These are phyloP conservation scores for Aspergillus incahuasiensis DNA, from an alignment of 495 filamentous ascomycete genomes.

Conservation along the genomic window DNA sequence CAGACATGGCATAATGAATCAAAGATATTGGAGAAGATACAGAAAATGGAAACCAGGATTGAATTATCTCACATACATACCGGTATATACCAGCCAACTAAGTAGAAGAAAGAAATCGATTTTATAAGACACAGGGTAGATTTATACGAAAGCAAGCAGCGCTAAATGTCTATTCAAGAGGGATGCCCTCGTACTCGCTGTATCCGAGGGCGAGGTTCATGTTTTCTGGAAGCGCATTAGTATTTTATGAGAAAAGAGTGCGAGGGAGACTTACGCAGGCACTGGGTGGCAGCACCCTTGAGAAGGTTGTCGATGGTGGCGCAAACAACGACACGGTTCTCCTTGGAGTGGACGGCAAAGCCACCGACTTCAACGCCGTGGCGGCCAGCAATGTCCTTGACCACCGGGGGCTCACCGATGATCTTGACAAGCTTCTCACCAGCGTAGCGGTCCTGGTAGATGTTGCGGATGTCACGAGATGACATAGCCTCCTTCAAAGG, in stretches of 20 bases:
- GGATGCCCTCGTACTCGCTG: slow-evolving; percentile 88
- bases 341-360: slow-evolving; percentile 82
- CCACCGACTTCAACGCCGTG: slow-evolving; percentile 95
- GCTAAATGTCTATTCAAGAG: slow-evolving; percentile 48
- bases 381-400: slow-evolving; percentile 84
- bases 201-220: slow-evolving; percentile 96
- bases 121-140: slow-evolving; percentile 13
- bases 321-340: slow-evolving; percentile 88
- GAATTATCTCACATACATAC: slow-evolving; percentile 19
- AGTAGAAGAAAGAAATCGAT: slow-evolving; percentile 11
- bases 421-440: slow-evolving; percentile 93
- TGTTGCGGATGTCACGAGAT: slow-evolving; percentile 84
- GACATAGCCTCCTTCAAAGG: slow-evolving; percentile 80
- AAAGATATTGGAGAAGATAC: slow-evolving; percentile 6
- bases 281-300: slow-evolving; percentile 96
- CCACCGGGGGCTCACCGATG: slow-evolving; percentile 77
- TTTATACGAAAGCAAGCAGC: slow-evolving; percentile 3
- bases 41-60: slow-evolving; percentile 4
- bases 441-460: slow-evolving; percentile 95
- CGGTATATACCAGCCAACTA: slow-evolving; percentile 22
- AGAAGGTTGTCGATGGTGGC: slow-evolving; percentile 97
- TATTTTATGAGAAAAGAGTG: background rate
- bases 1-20: slow-evolving; percentile 32
- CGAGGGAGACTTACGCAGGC: slow-evolving; percentile 65
- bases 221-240: slow-evolving; percentile 59